Evolutionary conservation across 2,329 filamentous ascomycete species (phyloP), one percentile per base, ranked within the genome.

Genomic region (Trichoderma sp.): DNA sequence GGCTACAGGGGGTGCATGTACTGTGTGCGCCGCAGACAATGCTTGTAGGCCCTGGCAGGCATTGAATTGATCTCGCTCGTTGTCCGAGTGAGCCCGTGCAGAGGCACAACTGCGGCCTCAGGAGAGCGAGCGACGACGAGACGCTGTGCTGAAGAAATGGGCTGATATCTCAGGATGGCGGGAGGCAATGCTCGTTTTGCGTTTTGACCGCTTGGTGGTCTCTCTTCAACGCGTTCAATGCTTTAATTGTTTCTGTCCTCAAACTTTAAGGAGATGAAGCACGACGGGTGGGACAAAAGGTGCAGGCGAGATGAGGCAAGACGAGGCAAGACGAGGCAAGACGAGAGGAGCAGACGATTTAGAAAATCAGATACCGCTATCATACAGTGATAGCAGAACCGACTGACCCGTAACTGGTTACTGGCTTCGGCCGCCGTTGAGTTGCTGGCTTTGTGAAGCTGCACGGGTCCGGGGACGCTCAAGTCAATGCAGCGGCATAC

Each of bases 241-340:
- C 40, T 43, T 8, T 43, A 4, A n/a, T 43, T 10, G n/a, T 43
- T 43, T 43, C 2, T 1, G 8, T 43, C 40, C 40, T 43, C 40
- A 43, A 19, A 8, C 16, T 49, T n/a, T 13, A 24, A 24, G 47
- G 47, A 49, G 47, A 13, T 13, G 40, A 27, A 49, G 43, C 67
- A 58, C 60, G 24, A 19, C 16, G 19, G 56, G 35, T 24, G 35
- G 58, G 29, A 59, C 49, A 57, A 40, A 27, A 7, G 21, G 43
- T 19, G 60, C 60, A 69, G 68, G 68, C 60, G 60, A 69, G 68
- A 65, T 60, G 53, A 55, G 43, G 55, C 43, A 40, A 43, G 40
- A 16, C 19, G 40, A 29, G 37, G 35, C n/a, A 52, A 31, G 19
- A 14, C 31, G n/a, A 56, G 33, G 7, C 8, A n/a, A 59, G n/a